Evolutionary conservation across 73 alveolate genomes (phyloP).

Genomic region (Paramecium bursaria): DNA sequence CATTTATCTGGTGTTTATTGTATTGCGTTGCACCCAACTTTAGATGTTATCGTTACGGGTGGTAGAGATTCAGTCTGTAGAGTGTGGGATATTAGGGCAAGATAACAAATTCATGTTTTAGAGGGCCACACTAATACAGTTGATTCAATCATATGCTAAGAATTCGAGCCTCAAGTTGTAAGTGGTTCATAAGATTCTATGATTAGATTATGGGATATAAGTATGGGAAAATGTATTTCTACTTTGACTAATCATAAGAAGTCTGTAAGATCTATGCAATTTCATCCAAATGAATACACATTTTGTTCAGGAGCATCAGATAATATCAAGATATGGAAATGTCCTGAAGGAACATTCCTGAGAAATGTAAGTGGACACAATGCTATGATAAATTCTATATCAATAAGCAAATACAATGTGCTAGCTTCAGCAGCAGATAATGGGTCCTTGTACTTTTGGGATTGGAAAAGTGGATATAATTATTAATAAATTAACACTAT

Average conservation of each 20-base stretch:
- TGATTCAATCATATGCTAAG: constrained; percentile 90
- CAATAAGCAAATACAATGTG: constrained; percentile 89
- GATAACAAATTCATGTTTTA: constrained; percentile 90
- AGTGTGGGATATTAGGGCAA: constrained; percentile 99
- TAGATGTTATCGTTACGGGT: constrained; percentile 96
- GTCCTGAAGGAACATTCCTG: constrained; percentile 96
- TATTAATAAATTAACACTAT: constrained; percentile 84
- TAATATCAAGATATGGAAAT: constrained; percentile 93
- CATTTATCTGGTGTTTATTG: constrained; percentile 94
- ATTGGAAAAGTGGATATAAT: constrained; percentile 93
- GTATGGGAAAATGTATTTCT: constrained; percentile 90
- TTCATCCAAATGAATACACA: constrained; percentile 96
- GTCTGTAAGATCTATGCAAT: constrained; percentile 91
- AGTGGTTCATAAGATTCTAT: constrained; percentile 92
- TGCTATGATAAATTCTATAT: constrained; percentile 89
- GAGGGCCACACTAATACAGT: constrained; percentile 98
- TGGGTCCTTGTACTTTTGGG: constrained; percentile 94
- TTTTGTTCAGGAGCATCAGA: constrained; percentile 98
- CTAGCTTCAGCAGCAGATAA: constrained; percentile 95
- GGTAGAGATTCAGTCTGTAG: constrained; percentile 96
- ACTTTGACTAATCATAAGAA: constrained; percentile 99
- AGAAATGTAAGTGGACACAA: constrained; percentile 94
- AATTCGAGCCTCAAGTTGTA: constrained; percentile 88
- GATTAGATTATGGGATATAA: constrained; percentile 90
- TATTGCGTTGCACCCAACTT: constrained; percentile 96